Percentiles rank a stretch among this genome's conserved stretches.
phyloP scores from a whole-genome alignment of 352 stramenopile genomes.

The Phytophthora podocarpi region DNA sequence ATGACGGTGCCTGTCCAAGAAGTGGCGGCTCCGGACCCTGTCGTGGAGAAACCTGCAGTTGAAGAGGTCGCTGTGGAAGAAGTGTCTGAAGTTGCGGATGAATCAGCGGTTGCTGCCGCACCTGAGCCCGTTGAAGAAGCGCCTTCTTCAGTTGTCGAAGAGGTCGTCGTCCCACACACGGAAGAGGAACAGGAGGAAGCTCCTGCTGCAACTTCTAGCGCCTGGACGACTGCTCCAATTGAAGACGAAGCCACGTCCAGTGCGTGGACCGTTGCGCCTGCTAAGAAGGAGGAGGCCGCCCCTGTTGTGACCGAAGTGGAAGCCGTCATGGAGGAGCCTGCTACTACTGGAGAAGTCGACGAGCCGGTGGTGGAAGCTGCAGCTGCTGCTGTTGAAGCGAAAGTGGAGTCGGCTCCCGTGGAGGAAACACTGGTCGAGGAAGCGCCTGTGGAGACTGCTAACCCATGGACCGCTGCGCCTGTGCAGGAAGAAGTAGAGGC shows the following conservation, averaged over 20 bases:
- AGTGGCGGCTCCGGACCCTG: not conserved
- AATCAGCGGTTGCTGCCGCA: not conserved
- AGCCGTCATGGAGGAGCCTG: conserved; percentile 18
- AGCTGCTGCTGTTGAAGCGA: conserved; percentile 13
- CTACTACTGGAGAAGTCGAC: conserved; percentile 6
- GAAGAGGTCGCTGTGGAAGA: conserved; percentile 17
- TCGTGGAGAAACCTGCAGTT: conserved; percentile 6
- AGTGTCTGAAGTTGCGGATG: conserved; percentile 12
- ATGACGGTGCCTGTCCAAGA: conserved; percentile 15
- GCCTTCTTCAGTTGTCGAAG: conserved; percentile 15
- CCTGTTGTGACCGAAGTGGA: conserved; percentile 24
- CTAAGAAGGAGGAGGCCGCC: conserved; percentile 27
- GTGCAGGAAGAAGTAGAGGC: conserved; percentile 24
- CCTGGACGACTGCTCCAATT: conserved; percentile 14
- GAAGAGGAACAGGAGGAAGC: conserved; percentile 26
- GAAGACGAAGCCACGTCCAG: conserved; percentile 16
- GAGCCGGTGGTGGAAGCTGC: conserved; percentile 25
- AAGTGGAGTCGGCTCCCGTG: not conserved
- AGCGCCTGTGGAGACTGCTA: conserved; percentile 1
- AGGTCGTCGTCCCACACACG: conserved; percentile 9
- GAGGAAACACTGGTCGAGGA: conserved; percentile 11
- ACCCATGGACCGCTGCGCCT: conserved; percentile 39
- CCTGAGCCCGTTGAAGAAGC: not conserved
- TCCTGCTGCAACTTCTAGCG: conserved; percentile 6
- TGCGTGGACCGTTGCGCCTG: conserved; percentile 48